phyloP scores from a whole-genome alignment of 1,284 basidiomycete species.

The Sphagnurus paluster region DNA sequence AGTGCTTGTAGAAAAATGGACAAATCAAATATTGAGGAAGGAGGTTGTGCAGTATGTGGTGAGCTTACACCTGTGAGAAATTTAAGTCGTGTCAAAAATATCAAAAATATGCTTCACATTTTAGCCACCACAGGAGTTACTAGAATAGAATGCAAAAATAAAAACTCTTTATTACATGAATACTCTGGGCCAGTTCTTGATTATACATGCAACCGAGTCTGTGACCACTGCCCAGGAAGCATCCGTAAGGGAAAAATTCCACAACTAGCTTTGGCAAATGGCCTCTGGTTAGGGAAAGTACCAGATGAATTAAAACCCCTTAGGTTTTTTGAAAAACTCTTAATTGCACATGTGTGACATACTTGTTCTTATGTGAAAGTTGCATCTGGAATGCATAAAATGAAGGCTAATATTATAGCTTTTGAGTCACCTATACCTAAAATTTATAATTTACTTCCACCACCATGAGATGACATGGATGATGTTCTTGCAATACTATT shows the following conservation, averaged over 20 bases:
- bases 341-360: constrained; percentile 30
- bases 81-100: constrained; percentile 3
- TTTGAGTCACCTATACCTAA: constrained; percentile 33
- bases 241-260: constrained; percentile 26
- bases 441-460: constrained; percentile 34
- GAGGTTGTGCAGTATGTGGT: constrained; percentile 12
- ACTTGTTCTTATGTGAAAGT: constrained; percentile 31
- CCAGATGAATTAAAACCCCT: constrained; percentile 28
- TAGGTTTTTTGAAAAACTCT: constrained; percentile 30
- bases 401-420: constrained; percentile 36
- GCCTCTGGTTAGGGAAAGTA: constrained; percentile 38
- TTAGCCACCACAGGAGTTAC: constrained; percentile 5
- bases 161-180: constrained; percentile 7
- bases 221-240: constrained; percentile 11
- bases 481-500: constrained; percentile 38
- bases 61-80: not conserved
- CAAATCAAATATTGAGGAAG: not conserved
- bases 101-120: constrained; percentile 3
- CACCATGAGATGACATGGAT: constrained; percentile 32
- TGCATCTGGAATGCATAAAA: constrained; percentile 28
- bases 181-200: constrained; percentile 22
- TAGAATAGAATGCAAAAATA: constrained; percentile 4
- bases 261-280: constrained; percentile 31
- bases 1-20: constrained; percentile 3
- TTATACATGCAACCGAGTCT: constrained; percentile 16